Evolutionary conservation across 1,284 basidiomycete genomes (phyloP), one percentile per base, ranked within the genome.

Genomic region (Anthracocystis panici-leucophaei): DNA sequence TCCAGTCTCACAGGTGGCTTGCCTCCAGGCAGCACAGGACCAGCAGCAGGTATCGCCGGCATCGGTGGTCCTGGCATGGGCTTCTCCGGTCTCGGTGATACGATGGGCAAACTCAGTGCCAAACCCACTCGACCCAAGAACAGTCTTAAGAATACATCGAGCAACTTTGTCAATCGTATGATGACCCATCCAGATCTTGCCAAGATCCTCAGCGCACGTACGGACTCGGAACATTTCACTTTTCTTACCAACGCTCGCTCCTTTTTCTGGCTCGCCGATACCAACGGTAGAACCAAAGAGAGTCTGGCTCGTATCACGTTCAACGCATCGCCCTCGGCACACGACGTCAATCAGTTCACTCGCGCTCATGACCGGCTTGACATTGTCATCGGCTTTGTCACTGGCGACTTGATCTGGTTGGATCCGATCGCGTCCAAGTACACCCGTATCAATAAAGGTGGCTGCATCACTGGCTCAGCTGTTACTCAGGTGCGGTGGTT

Each of bases 401-500:
- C 93, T 0, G 96, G 96, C 16, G 96, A 99, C 86, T 88, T 99
- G 25, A 87, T 99, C 55, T 77, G 77, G 74, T 31, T 83, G 91
- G 94, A 95, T 84, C 92, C 93, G 52, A 91, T 94, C 81, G 90
- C 89, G 52, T 92, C 90, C 42, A 91, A 92, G 46, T 98, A 97
- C 82, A 90, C 90, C 9, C 92, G 95, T 27, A 88, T 97, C 58
- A 98, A 98, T 87, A 97, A 97, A 85, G 91, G 91, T 85, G 93
- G 94, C 18, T 89, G 91, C 73, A 91, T 95, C 68, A 90, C 92
- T 77, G 90, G 88, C 66, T 92, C 92, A 1, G 89, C 92, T 1
- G 93, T 94, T 77, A 92, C 92, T 7, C 89, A 92, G 11, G 90
- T 98, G 44, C 90, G 91, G 75, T 97, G 95, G 92, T 92, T 97